Percentiles rank a stretch among this genome's conserved stretches.
Evolutionary conservation across 352 stramenopile species (phyloP).

Genomic region (Phytopythium montanum): DNA sequence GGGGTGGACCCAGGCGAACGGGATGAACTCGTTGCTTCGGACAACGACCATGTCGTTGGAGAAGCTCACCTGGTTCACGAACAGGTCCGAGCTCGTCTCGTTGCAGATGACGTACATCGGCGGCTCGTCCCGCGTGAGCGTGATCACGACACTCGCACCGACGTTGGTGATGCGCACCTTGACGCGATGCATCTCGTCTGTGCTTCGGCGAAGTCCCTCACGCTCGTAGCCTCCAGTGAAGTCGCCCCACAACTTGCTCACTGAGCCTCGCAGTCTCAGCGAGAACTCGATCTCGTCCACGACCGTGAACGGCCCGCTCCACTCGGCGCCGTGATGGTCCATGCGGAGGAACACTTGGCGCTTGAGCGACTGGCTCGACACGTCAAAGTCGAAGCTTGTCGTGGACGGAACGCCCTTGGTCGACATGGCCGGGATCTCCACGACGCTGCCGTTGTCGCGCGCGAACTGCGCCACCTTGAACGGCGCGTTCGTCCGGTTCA

Average conservation of each 20-base stretch:
- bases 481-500: conserved; percentile 73
- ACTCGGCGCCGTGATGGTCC: conserved; percentile 67
- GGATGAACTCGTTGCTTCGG: conserved; percentile 64
- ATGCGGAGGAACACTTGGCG: conserved; percentile 72
- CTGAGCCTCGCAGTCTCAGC: conserved; percentile 62
- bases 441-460: conserved; percentile 52
- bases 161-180: conserved; percentile 76
- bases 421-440: conserved; percentile 49
- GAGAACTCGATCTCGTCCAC: conserved; percentile 87
- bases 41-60: conserved; percentile 65
- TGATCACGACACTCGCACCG: conserved; percentile 79
- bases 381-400: conserved; percentile 74
- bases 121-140: conserved; percentile 65
- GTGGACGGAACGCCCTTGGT: conserved; percentile 31
- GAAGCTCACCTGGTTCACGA: conserved; percentile 62
- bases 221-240: conserved; percentile 29
- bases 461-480: conserved; percentile 79
- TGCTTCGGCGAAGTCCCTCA: conserved; percentile 40
- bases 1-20: conserved; percentile 80
- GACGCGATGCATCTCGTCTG: conserved; percentile 54
- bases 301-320: conserved; percentile 78
- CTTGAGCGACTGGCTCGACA: conserved; percentile 38
- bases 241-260: conserved; percentile 46
- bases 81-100: conserved; percentile 69
- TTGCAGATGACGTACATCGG: conserved; percentile 87